These are phyloP conservation scores for Fistulifera solaris DNA, from an alignment of 108 stramenopile species.

Conservation along the genomic window DNA sequence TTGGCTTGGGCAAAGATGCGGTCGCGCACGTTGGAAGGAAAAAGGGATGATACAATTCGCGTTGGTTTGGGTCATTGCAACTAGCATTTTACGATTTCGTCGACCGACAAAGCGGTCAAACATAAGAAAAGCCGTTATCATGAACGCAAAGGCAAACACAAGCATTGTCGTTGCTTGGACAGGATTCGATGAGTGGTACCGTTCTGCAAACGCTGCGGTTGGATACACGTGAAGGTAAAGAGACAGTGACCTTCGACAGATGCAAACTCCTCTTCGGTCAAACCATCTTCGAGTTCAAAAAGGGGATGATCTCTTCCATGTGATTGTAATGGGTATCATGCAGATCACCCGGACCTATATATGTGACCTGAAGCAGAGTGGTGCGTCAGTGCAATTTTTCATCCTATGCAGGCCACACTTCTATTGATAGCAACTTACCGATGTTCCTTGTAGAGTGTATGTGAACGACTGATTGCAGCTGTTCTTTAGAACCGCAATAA, in stretches of 20 bases:
- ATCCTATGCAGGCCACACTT: background rate
- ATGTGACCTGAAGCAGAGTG: conserved; percentile 3
- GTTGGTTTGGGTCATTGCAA: background rate
- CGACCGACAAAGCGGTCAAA: conserved; percentile 20
- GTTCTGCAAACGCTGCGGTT: conserved; percentile 1
- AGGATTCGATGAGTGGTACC: conserved; percentile 2
- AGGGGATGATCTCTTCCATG: conserved; percentile 1
- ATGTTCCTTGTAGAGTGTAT: conserved; percentile 2
- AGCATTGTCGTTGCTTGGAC: conserved; percentile 2
- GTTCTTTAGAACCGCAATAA: conserved; percentile 6
- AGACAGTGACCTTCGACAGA: conserved; percentile 1
- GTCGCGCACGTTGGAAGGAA: conserved; percentile 11
- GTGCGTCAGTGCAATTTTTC: background rate
- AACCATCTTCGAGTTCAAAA: background rate
- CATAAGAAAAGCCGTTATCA: conserved; percentile 9
- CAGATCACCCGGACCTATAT: conserved; percentile 8
- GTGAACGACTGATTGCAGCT: conserved; percentile 7
- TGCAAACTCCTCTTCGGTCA: background rate
- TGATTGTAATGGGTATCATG: conserved; percentile 8
- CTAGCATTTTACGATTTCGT: conserved; percentile 16
- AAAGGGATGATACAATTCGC: conserved; percentile 9
- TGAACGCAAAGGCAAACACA: conserved; percentile 12
- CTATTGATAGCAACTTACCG: no score
- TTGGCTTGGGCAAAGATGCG: conserved; percentile 6
- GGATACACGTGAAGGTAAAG: conserved; percentile 1